These are phyloP conservation scores for Fusarium torulosum DNA, from an alignment of 2,329 filamentous ascomycete genomes.

Conservation along the genomic window DNA sequence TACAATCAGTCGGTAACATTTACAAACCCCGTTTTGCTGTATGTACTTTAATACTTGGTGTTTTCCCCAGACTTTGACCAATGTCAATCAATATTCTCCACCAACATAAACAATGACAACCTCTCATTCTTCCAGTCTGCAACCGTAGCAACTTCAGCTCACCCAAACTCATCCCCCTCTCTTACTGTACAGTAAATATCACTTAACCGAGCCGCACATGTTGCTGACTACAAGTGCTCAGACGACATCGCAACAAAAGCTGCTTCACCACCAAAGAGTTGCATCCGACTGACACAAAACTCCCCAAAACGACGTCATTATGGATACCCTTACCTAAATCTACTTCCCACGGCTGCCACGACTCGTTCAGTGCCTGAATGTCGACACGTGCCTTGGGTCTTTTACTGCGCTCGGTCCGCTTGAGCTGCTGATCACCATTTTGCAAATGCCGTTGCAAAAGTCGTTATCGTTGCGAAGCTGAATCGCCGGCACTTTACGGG, in stretches of 20 bases:
- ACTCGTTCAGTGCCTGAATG: background rate
- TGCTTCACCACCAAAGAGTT: constrained; percentile 1
- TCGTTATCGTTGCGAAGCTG: background rate
- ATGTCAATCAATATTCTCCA: background rate
- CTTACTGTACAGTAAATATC: background rate
- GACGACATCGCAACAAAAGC: background rate
- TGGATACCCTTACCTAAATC: constrained; percentile 17
- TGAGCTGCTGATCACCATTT: constrained; percentile 26
- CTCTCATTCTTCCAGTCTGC: background rate
- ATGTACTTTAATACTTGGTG: background rate
- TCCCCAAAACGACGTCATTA: constrained; percentile 10
- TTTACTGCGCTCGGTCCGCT: background rate
- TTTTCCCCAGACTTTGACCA: background rate
- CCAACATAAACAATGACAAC: background rate
- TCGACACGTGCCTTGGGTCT: constrained; percentile 10
- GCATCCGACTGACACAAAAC: background rate
- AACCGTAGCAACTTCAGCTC: background rate
- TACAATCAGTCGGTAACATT: background rate
- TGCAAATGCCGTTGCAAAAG: background rate
- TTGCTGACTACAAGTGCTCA: background rate
- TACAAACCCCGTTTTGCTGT: background rate
- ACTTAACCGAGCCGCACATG: constrained; percentile 5
- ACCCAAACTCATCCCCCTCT: background rate
- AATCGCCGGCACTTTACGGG: background rate
- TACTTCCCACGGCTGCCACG: background rate